Base-by-base conservation (phyloP, 2,329 filamentous ascomycete genomes). In the Aureobasidium sp. region DNA sequence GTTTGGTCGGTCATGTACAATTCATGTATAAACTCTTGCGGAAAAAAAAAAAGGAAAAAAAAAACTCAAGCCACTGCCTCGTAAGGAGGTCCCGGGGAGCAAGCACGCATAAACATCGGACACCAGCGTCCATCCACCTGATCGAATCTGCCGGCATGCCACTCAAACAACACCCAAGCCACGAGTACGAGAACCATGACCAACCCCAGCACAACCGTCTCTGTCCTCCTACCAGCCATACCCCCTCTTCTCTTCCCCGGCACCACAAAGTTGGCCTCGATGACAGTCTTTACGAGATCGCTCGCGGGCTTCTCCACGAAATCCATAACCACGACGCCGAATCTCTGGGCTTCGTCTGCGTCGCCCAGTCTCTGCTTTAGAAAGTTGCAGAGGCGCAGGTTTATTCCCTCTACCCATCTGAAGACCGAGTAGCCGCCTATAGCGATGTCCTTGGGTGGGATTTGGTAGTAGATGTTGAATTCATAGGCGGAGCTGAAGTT, bases 401-500 rank as follows among this genome's bases (percentile, higher is more conserved):
- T 79, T 66, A 79, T 75, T 19, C 77, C 77, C 19, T 70, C 67
- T 33, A 77, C 72, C 73, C 76, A 79, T 37, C 69, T 67, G 53
- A 76, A 73, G 38, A 67, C 66, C 64, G 70, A 75, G 64, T 74
- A 76, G 0, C 73, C 77, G 7, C 77, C 77, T 1, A 77, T 69
- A 0, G 77, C 77, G 40, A 79, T 73, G 67, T 75, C 64, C 6
- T 65, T 64, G 1, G 71, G 71, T 10, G 69, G 59, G 31, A 71
- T 60, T 60, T 73, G 71, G 60, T 71, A 70, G 58, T 65, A 70
- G 27, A 71, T 47, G 49, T 73, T 73, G 65, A 73, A 77, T 63
- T 78, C 76, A 8, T 75, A 77, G 3, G 74, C 75, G 19, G 72
- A 75, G 62, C 71, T 74, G 62, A 79, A 79, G 63, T 77, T 77